phyloP scores from a whole-genome alignment of 176 grass and related monocot species.

The Alloteropsis semialata region DNA sequence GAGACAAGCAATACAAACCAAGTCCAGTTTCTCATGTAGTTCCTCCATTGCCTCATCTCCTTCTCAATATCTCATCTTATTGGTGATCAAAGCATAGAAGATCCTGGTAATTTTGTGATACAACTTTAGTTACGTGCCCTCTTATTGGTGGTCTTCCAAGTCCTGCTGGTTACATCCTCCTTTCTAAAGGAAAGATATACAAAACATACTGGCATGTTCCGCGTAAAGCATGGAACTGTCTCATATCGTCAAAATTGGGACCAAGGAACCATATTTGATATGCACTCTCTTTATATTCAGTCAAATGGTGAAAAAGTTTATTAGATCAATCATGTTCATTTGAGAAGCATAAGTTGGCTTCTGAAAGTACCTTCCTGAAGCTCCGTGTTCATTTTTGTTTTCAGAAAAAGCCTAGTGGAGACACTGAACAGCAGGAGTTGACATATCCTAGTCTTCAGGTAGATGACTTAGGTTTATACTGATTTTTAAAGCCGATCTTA shows the following conservation, averaged over 20 bases:
- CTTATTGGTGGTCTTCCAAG: not conserved
- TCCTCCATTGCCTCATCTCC: too few relatives aligned
- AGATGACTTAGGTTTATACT: constrained; percentile 19
- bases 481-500: not conserved
- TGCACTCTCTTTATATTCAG: not conserved
- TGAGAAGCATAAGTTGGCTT: not conserved
- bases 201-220: not conserved
- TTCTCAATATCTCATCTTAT: too few relatives aligned
- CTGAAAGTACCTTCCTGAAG: not conserved
- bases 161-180: not conserved
- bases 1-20: too few relatives aligned
- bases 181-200: not conserved
- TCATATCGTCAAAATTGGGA: not conserved
- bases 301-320: not conserved
- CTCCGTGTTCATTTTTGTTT: not conserved
- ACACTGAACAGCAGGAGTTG: constrained; percentile 45
- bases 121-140: not conserved
- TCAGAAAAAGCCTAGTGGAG: constrained; percentile 66
- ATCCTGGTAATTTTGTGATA: not conserved
- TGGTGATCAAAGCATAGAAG: too few relatives aligned
- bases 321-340: not conserved
- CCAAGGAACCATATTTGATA: not conserved
- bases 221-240: not conserved
- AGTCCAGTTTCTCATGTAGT: too few relatives aligned
- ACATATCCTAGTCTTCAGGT: constrained; percentile 80